phyloP scores from a whole-genome alignment of 192 early-diverging fungal genomes.

The Endogone sp. region DNA sequence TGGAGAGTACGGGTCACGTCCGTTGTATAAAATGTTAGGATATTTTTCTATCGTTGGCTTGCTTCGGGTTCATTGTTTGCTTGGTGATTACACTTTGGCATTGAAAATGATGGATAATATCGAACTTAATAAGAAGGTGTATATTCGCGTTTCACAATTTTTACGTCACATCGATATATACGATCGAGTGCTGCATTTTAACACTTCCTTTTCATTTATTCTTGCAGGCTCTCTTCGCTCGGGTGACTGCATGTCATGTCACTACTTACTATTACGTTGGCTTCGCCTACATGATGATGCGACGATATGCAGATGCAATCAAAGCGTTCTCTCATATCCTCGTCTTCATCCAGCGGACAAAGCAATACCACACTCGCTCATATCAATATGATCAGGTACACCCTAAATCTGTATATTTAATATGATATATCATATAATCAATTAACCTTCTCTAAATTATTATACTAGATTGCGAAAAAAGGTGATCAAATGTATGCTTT shows the following conservation, averaged over 20 bases:
- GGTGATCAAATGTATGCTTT: conserved; percentile 96
- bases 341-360: conserved; percentile 84
- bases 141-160: too few species aligned
- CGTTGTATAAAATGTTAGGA: conserved; percentile 95
- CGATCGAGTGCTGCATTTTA: too few species aligned
- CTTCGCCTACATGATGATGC: conserved; percentile 98
- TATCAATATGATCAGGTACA: conserved; percentile 84
- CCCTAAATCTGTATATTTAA: not conserved
- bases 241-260: conserved; percentile 96
- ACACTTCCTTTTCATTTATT: conserved; percentile 6
- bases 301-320: conserved; percentile 93
- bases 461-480: conserved; percentile 81
- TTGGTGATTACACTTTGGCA: conserved; percentile 94
- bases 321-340: conserved; percentile 88
- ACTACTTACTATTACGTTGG: conserved; percentile 97
- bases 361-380: conserved; percentile 90
- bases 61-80: conserved; percentile 90
- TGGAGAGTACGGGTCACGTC: conserved; percentile 82
- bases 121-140: conserved; percentile 81
- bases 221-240: conserved; percentile 88
- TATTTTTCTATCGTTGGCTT: conserved; percentile 95
- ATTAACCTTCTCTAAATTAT: too few species aligned
- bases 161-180: too few species aligned
- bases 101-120: conserved; percentile 96
- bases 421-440: not conserved